A percentile compares a stretch with the other conserved stretches of the same genome.
phyloP scores from a whole-genome alignment of 495 filamentous ascomycete species.

The Thozetella sp. region DNA sequence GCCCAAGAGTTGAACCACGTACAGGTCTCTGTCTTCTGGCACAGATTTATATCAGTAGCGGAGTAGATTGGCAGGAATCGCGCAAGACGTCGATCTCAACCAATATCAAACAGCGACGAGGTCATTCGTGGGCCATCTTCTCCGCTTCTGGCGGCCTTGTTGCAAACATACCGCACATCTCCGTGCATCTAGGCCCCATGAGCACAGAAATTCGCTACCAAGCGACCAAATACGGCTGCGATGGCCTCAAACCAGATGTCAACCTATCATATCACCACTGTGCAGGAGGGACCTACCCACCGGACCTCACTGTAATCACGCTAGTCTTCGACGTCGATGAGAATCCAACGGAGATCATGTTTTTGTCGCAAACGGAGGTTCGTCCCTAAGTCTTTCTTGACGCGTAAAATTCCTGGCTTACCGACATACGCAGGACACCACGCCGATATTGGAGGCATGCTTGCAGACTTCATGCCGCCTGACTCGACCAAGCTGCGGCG shows the following conservation, averaged over 20 bases:
- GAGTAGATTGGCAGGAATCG: constrained; percentile 96
- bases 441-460: constrained; percentile 94
- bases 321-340: constrained; percentile 77
- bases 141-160: constrained; percentile 86
- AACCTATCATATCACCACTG: constrained; percentile 95
- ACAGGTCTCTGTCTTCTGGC: constrained; percentile 91
- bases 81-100: constrained; percentile 98
- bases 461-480: constrained; percentile 96
- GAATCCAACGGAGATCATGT: constrained; percentile 76
- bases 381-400: no score
- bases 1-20: constrained; percentile 76
- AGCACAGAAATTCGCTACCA: constrained; percentile 92
- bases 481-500: constrained; percentile 91
- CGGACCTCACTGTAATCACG: constrained; percentile 93
- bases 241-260: constrained; percentile 88
- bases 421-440: constrained; percentile 95
- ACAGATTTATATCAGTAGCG: constrained; percentile 98
- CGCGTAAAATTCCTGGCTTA: constrained; percentile 55
- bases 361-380: constrained; percentile 29
- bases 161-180: constrained; percentile 93
- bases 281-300: constrained; percentile 78
- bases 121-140: constrained; percentile 96
- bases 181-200: constrained; percentile 90
- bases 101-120: constrained; percentile 95
- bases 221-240: constrained; percentile 89